Percentiles rank a stretch among this genome's conserved stretches.
Evolutionary conservation across 352 stramenopile genomes (phyloP).

Genomic region (Globisporangium irregulare): DNA sequence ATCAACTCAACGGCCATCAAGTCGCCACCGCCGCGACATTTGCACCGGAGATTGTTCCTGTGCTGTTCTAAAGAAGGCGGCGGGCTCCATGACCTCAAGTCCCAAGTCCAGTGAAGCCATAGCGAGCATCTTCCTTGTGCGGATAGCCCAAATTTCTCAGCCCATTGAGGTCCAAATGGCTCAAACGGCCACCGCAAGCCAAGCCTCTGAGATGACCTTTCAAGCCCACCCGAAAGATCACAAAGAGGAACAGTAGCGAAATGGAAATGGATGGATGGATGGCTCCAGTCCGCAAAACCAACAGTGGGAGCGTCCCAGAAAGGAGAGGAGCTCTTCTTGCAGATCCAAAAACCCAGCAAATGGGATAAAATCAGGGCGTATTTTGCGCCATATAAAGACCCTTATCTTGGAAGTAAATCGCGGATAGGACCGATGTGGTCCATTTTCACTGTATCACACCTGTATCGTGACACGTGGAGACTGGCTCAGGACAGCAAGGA

Average conservation of each 20-base stretch:
- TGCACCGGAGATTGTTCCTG: background rate
- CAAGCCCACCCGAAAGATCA: background rate
- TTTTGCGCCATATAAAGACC: background rate
- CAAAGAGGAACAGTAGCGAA: background rate
- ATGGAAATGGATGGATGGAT: background rate
- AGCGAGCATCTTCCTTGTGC: background rate
- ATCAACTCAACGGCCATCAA: background rate
- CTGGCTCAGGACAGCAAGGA: background rate
- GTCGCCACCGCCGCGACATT: background rate
- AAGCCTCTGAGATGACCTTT: background rate
- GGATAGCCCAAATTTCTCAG: background rate
- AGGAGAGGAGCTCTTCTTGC: background rate
- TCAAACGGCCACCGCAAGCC: background rate
- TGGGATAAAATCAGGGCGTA: background rate
- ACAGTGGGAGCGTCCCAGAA: conserved; percentile 4
- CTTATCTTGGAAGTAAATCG: background rate
- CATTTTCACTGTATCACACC: background rate
- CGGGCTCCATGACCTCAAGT: background rate
- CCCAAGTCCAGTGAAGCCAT: background rate
- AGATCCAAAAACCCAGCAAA: background rate
- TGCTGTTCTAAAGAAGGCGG: background rate
- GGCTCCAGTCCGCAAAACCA: background rate
- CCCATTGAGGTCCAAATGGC: background rate
- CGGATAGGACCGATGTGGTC: background rate
- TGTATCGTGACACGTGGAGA: background rate